A percentile compares a stretch with the other conserved stretches of the same genome.
Evolutionary conservation across 441 rosid species (phyloP).

Genomic region (Dalechampia spathulata): DNA sequence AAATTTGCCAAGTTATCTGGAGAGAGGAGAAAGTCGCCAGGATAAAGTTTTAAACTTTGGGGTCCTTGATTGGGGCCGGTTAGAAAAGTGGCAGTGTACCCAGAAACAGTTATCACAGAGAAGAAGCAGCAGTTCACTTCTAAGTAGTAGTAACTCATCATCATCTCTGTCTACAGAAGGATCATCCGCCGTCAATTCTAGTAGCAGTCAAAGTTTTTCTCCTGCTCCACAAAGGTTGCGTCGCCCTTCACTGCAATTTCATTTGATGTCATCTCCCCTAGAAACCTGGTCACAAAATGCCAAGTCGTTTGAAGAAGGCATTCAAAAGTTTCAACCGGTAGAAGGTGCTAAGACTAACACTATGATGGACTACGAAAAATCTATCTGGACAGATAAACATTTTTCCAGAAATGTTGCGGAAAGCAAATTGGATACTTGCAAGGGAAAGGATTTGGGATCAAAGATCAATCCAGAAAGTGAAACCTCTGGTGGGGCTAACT

Average conservation of each 20-base stretch:
- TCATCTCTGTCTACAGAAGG: conserved; percentile 48
- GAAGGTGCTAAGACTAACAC: conserved; percentile 18
- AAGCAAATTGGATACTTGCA: conserved; percentile 22
- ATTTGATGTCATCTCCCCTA: conserved; percentile 40
- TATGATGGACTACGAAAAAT: conserved; percentile 18
- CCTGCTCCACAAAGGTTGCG: conserved; percentile 32
- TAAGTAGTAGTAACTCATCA: conserved; percentile 42
- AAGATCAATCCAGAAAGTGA: conserved; percentile 24
- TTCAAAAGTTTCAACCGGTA: conserved; percentile 25
- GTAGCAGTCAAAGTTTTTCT: conserved; percentile 42
- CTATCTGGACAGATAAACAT: conserved; percentile 24
- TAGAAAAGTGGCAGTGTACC: conserved; percentile 73
- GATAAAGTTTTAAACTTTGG: conserved; percentile 76
- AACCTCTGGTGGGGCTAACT: conserved; percentile 27
- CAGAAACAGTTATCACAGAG: conserved; percentile 36
- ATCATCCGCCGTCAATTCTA: conserved; percentile 44
- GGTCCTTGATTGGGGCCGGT: conserved; percentile 86
- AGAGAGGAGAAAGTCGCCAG: conserved; percentile 44
- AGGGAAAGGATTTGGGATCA: conserved; percentile 29
- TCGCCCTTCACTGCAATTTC: conserved; percentile 43
- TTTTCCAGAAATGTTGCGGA: conserved; percentile 26
- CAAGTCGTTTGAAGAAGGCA: conserved; percentile 27
- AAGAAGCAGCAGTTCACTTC: conserved; percentile 43
- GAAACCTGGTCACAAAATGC: conserved; percentile 23
- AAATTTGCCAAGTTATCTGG: conserved; percentile 72